Percentiles rank a stretch among this genome's conserved stretches.
phyloP scores from a whole-genome alignment of 2,329 filamentous ascomycete species.

The Botrytis cinerea region DNA sequence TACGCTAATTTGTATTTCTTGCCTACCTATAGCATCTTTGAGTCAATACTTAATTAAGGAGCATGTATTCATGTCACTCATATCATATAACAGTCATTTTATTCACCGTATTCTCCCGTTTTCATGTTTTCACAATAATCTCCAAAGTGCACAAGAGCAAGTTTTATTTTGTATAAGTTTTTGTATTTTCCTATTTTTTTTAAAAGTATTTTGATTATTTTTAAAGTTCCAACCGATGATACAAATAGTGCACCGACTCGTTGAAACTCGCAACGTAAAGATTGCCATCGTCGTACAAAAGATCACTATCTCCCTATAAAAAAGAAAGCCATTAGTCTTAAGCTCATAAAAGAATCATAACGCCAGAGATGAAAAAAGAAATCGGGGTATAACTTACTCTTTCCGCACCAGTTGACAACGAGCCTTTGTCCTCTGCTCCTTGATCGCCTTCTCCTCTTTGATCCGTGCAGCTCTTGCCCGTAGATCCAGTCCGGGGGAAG shows the following conservation, averaged over 20 bases:
- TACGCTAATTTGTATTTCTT: background rate
- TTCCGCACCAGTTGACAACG: background rate
- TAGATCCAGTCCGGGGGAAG: background rate
- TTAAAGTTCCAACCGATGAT: background rate
- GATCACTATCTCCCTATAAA: background rate
- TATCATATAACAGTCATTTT: background rate
- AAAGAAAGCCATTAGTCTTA: background rate
- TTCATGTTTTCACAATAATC: background rate
- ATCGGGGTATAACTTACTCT: background rate
- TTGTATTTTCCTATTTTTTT: background rate
- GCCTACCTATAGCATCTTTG: fast-evolving
- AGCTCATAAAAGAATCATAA: background rate
- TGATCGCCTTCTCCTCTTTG: background rate
- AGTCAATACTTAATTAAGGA: background rate
- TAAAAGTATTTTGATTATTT: background rate
- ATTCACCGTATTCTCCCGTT: background rate
- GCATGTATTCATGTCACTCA: fast-evolving
- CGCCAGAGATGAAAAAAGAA: background rate
- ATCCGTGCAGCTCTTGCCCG: background rate
- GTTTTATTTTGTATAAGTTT: background rate
- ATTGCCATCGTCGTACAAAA: background rate
- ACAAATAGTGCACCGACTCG: background rate
- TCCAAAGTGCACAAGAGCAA: background rate
- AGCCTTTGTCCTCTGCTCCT: background rate
- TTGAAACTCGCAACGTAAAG: background rate